Base-by-base conservation (phyloP, 352 stramenopile genomes). In the Phytophthora idaei region DNA sequence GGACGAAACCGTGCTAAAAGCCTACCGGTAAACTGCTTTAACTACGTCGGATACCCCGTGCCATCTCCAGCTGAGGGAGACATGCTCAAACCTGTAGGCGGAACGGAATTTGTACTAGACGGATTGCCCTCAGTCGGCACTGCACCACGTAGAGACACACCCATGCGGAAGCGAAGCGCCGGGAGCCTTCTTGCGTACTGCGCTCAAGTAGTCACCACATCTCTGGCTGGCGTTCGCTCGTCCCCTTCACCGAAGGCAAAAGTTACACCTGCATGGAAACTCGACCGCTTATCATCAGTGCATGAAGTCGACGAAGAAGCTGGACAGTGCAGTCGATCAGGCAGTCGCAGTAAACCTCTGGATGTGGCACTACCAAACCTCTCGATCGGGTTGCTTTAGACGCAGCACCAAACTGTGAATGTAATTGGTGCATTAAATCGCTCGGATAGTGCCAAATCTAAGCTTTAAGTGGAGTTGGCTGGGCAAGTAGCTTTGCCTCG, bases 131-230 rank as follows among this genome's bases (percentile, higher is more conserved):
- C 51, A 8, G 29, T 59, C 8, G 32, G 37, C 34, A 39, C 9
- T 48, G 58, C 39, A 51, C 32, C 47, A 39, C 51, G 39, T 36
- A 60, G 27, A 28, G 60, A 54, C 17, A 57, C 50, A 28, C 46
- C 41, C 32, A 32, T 67, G 1, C 45, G 49, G 17, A 82, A 82
- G 47, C 75, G 72, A 59, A 46, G 52, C 15, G 67, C 72, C 1
- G 55, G 57, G 28, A 56, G 51, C 6, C 53, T 87, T 3, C 36
- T 87, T n/a, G 62, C 80, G 10, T 84, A 74, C 59, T 88, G 75
- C 39, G 60, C 77, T 17, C 77, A 83, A 48, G 44, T 88, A 0
- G 53, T 86, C 32, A 56, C 65, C 14, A 75, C 73, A 2, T 76
- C 72, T 12, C 51, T 73, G 42, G 10, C 64, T 29, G 36, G 67